Base-by-base conservation (phyloP, 2,329 filamentous ascomycete species). In the Epicoccum sorghinum region DNA sequence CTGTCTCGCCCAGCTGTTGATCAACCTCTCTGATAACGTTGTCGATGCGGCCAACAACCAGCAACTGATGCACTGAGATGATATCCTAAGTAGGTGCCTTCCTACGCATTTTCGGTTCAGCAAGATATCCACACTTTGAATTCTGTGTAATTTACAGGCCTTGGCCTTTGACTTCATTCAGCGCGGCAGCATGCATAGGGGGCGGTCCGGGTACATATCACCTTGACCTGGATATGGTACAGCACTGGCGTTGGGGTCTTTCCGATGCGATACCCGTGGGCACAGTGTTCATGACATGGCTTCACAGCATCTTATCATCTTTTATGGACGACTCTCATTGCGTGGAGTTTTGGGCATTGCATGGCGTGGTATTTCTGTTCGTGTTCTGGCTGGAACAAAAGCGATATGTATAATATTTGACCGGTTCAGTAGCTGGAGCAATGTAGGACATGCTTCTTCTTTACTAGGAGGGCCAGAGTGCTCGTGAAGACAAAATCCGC, bases 1-100 rank as follows among this genome's bases (percentile, higher is more conserved):
- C 55, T 99, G 95, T 75, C 87, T 99, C 30, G 91, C 93, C n/a
- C 95, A 98, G 77, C 86, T 99, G 7, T 83, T 98, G 56, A 96
- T 98, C 78, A 98, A 98, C 72, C 85, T 99, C 49, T 96, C 91
- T 8, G 95, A 98, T 76, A 93, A 90, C 63, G 89, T 93, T 55
- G 87, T 84, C 55, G 84, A 86, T 55, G 64, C 70, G 18, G 59
- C 67, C 18, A 72, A 70, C 55, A 74, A 75, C 55, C 73, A 74
- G 54, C 67, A 69, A 39, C 62, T 73, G 24, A 68, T 75, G 55
- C 73, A 75, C 47, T 74, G 47, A 48, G 27, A n/a, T 30, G 13
- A 13, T 10, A 12, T 24, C n/a, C n/a, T 5, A 9, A 25, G 3
- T 13, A 44, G 40, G 39, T n/a, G 12, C n/a, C 36, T 23, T 4